Percentiles rank a stretch among this genome's conserved stretches.
phyloP scores from a whole-genome alignment of 2,329 filamentous ascomycete species.

The Colletotrichum sidae region DNA sequence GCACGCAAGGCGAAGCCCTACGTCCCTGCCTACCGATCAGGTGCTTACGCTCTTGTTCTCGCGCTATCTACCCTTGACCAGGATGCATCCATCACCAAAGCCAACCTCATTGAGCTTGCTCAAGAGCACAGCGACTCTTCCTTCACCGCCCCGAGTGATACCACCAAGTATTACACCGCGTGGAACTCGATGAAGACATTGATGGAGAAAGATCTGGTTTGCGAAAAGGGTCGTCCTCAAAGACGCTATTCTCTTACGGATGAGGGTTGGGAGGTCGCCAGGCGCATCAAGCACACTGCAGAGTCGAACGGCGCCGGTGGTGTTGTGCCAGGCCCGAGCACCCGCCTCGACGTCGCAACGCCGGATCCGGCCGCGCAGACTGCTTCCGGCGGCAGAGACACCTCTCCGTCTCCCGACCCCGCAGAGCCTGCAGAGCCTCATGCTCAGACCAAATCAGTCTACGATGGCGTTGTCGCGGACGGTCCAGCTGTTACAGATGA shows the following conservation, averaged over 20 bases:
- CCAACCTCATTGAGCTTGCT: conserved; percentile 74
- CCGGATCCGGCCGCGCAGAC: conserved; percentile 6
- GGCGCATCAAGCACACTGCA: conserved; percentile 68
- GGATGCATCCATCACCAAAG: conserved; percentile 71
- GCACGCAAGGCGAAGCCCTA: conserved; percentile 72
- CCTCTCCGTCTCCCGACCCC: conserved; percentile 17
- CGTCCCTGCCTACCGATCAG: conserved; percentile 78
- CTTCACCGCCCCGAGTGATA: conserved; percentile 74
- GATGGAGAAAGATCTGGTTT: conserved; percentile 78
- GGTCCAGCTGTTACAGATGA: conserved; percentile 47
- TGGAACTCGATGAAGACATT: conserved; percentile 88
- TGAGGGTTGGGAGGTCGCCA: conserved; percentile 81
- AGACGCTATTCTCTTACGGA: conserved; percentile 79
- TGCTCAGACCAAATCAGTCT: conserved; percentile 42
- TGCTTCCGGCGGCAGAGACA: neutral
- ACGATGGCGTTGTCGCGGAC: conserved; percentile 55
- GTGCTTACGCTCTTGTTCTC: conserved; percentile 78
- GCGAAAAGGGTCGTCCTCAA: conserved; percentile 75
- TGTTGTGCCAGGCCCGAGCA: conserved; percentile 36
- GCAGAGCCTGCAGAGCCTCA: conserved; percentile 40
- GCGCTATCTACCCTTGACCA: conserved; percentile 72
- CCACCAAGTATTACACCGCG: conserved; percentile 80
- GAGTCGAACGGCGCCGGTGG: conserved; percentile 33
- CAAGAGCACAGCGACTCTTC: conserved; percentile 80
- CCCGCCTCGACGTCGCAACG: conserved; percentile 8